Evolutionary conservation across 331 rosid genomes (phyloP), one percentile per base, ranked within the genome.

Genomic region (Quercus lobata): DNA sequence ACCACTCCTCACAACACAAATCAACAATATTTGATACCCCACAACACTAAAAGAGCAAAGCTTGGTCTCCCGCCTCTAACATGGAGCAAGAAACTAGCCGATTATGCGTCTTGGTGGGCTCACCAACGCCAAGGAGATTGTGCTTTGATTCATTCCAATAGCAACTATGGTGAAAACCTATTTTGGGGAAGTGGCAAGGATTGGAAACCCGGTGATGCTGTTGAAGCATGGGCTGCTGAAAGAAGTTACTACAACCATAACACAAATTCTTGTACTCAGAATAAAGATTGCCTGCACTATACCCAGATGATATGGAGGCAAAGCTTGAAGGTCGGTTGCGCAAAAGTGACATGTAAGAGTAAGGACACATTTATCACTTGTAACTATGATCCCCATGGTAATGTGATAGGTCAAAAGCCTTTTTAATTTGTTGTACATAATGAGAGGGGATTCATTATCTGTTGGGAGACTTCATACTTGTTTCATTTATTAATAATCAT

Each of bases 301-400:
- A 83, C 83, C 7, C 83, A 78, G 57, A 83, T 83, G 7, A 79
- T 83, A 69, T 83, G 86, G 86, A 74, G 79, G 74, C 55, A 41
- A 2, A 78, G 60, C 32, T 53, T 10, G 30, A 69, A 60, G 73
- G 22, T 83, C 25, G 83, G 83, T 16, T 83, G 83, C 7, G 82
- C 86, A 18, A 83, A 69, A 22, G 70, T 83, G 17, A 53, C 22
- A 30, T 83, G 86, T 16, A 18, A 25, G 12, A 22, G 74, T 70
- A 72, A 79, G 53, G 86, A 78, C 54, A 78, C 80, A 14, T 22
- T 83, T 22, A 46, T 83, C 21, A 71, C 69, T 70, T 83, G 86
- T 53, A 68, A 68, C 63, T 78, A 78, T 69, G 82, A 78, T 37
- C 83, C 80, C 22, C 86, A 72, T 24, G 86, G 83, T 30, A 78